phyloP scores from a whole-genome alignment of 1,139 yeast genomes.

The Sporopachydermia cereana region DNA sequence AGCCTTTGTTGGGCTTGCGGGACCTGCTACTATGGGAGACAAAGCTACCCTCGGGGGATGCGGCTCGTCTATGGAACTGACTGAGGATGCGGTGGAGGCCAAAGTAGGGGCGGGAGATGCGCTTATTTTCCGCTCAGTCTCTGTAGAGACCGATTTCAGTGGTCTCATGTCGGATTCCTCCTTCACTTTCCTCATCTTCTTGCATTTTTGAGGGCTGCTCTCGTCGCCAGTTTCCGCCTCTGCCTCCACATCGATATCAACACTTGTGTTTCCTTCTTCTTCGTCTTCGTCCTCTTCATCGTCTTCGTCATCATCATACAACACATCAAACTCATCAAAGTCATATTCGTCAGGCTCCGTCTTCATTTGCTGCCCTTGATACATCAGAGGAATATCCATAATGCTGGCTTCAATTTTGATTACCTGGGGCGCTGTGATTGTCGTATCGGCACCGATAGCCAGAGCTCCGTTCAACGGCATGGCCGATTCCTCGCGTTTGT shows the following conservation, averaged over 20 bases:
- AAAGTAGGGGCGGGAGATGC: conserved; percentile 12
- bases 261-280: conserved; percentile 23
- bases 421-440: conserved; percentile 9
- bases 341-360: conserved; percentile 19
- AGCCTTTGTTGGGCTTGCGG: background rate
- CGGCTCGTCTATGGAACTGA: conserved; percentile 13
- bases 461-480: conserved; percentile 9
- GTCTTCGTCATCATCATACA: conserved; percentile 32
- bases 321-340: conserved; percentile 28
- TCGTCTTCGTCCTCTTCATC: conserved; percentile 34
- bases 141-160: no score
- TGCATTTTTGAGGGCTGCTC: conserved; percentile 5
- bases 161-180: background rate
- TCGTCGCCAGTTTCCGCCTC: conserved; percentile 15
- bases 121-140: conserved; percentile 17
- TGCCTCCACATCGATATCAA: conserved; percentile 28
- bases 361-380: conserved; percentile 14
- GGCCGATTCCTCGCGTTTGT: conserved; percentile 12
- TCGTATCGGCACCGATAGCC: conserved; percentile 7
- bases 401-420: conserved; percentile 9
- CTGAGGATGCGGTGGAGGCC: conserved; percentile 1
- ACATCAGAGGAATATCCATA: conserved; percentile 8
- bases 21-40: background rate
- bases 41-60: conserved; percentile 17
- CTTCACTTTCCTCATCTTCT: background rate